Evolutionary conservation across 1,284 basidiomycete genomes (phyloP).

Genomic region (Fomitiporia mediterranea): DNA sequence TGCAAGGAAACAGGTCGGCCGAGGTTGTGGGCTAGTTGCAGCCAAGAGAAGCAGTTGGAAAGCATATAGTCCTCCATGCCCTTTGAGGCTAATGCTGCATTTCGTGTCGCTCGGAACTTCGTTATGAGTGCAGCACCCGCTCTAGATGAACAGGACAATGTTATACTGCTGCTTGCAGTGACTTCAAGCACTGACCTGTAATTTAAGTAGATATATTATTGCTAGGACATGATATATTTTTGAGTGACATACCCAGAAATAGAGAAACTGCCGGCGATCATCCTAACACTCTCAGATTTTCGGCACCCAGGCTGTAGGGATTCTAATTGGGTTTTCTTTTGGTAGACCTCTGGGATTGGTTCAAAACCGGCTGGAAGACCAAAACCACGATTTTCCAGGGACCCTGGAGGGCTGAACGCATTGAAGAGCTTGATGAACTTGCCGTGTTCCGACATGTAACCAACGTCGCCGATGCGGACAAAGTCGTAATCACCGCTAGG

Average conservation of each 20-base stretch:
- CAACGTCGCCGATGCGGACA: conserved; percentile 9
- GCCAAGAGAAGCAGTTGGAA: neutral
- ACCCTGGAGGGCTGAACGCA: neutral
- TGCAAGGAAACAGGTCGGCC: conserved; percentile 3
- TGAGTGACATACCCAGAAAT: neutral
- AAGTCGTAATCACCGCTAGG: neutral
- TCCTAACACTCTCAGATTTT: neutral
- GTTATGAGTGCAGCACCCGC: conserved; percentile 6
- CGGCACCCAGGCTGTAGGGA: neutral
- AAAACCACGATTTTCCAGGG: neutral
- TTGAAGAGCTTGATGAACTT: conserved; percentile 9
- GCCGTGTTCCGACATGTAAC: conserved; percentile 1
- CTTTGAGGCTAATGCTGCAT: neutral
- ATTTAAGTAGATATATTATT: neutral
- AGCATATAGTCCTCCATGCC: conserved; percentile 1
- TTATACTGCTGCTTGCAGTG: neutral
- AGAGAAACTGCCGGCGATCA: neutral
- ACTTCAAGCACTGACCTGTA: neutral
- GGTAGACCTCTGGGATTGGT: neutral
- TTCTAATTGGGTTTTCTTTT: neutral
- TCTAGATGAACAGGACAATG: neutral
- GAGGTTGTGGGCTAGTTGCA: neutral
- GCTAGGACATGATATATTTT: neutral
- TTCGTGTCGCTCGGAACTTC: neutral
- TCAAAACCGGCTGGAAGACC: neutral